phyloP scores from a whole-genome alignment of 2,329 filamentous ascomycete species.

The Cordyceps cateniannulata region DNA sequence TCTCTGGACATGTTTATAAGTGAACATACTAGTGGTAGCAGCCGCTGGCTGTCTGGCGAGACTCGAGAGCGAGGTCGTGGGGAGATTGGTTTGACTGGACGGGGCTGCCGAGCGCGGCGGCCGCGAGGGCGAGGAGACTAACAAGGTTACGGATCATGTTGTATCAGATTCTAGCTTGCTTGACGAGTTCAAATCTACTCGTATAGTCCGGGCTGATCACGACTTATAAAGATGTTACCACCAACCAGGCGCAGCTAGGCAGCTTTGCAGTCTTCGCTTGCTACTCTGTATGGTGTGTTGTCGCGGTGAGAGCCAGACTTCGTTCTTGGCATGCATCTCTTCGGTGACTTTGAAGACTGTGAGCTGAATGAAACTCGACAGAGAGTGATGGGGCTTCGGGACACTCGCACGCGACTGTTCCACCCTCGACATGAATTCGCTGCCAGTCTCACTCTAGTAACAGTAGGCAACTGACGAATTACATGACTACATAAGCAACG shows the following conservation, averaged over 20 bases:
- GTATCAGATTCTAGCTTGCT: not conserved
- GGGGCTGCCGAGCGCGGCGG: not conserved
- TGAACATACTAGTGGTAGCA: not conserved
- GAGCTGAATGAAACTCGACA: not conserved
- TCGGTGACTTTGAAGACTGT: not conserved
- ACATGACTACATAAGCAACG: no score
- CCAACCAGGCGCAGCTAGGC: not conserved
- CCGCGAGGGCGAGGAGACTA: not conserved
- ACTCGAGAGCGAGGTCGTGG: not conserved
- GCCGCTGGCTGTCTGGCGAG: not conserved
- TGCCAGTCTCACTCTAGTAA: no score
- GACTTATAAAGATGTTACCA: not conserved
- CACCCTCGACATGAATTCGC: no score
- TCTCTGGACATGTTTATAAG: not conserved
- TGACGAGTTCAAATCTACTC: not conserved
- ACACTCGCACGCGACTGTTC: not conserved
- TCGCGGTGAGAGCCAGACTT: not conserved
- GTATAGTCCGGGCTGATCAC: not conserved
- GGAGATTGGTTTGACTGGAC: not conserved
- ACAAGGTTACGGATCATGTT: not conserved
- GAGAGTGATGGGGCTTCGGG: no score
- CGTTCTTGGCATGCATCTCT: not conserved
- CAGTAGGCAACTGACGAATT: no score
- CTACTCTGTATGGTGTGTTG: not conserved
- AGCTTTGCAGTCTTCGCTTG: not conserved